Conservation (phyloP, 2,329 filamentous ascomycete species). For the Cercospora citrullina region DNA sequence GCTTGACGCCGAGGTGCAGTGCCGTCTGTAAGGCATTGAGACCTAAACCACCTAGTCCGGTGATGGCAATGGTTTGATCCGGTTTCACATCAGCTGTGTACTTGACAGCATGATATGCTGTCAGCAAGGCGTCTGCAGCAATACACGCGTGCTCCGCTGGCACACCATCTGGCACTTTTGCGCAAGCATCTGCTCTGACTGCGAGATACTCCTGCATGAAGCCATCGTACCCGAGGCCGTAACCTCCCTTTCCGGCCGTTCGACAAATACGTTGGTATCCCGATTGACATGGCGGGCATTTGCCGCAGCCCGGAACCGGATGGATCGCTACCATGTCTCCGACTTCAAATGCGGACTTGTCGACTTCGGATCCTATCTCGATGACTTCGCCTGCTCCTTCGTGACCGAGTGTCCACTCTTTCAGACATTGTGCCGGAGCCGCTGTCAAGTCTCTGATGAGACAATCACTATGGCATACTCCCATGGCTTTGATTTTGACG, state of each 20-base stretch:
- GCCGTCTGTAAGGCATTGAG: constrained; percentile 48
- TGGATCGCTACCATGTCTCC: constrained; percentile 41
- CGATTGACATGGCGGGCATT: constrained; percentile 44
- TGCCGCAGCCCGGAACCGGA: constrained; percentile 41
- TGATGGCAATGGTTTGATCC: constrained; percentile 43
- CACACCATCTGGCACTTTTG: constrained; percentile 28
- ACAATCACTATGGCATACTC: constrained; percentile 41
- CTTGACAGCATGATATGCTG: constrained; percentile 46
- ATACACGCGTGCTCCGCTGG: constrained; percentile 38
- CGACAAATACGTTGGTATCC: constrained; percentile 44
- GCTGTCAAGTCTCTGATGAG: constrained; percentile 34
- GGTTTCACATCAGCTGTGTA: constrained; percentile 41
- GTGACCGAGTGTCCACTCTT: constrained; percentile 28
- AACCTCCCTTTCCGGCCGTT: constrained; percentile 39
- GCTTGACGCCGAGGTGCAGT: constrained; percentile 51
- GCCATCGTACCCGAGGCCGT: constrained; percentile 49
- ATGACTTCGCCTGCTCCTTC: constrained; percentile 30
- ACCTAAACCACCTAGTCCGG: constrained; percentile 46
- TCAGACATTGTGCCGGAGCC: constrained; percentile 10
- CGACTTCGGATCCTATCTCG: constrained; percentile 21
- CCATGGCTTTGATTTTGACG: constrained; percentile 40
- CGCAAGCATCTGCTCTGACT: constrained; percentile 32
- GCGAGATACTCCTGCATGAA: constrained; percentile 47
- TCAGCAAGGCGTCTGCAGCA: constrained; percentile 46
- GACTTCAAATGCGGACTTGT: constrained; percentile 9